Evolutionary conservation across 2,329 filamentous ascomycete species (phyloP), one percentile per base, ranked within the genome.

Genomic region (Drechslerella dactyloides): DNA sequence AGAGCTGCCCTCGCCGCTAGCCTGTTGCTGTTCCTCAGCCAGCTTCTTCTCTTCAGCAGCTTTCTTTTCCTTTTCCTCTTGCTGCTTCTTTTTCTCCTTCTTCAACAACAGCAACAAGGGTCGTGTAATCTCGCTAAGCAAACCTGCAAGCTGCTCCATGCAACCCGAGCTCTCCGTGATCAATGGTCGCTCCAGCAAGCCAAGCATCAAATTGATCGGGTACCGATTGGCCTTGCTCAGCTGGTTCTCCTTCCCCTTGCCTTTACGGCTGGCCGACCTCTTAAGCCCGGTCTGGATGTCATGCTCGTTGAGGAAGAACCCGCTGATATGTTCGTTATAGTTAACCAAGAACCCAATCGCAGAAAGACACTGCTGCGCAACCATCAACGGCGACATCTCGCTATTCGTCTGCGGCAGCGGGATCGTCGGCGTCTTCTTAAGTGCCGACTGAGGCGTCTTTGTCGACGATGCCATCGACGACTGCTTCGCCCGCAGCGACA

Each of bases 91-190:
- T 78, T 90, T 93, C 74, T 93, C 90, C 73, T 91, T 91, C 68
- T 90, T 90, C 75, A 96, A 87, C 23, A 96, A 82, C 33, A 89
- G 86, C 73, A 90, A 90, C 24, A 99, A 84, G 10, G 94, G 94
- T 64, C 89, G 84, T 0, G 94, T 99, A 63, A 97, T 91, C 74
- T 90, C 89, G 79, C 91, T 93, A 24, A 99, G 84, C 30, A 99
- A 82, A 74, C 89, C 88, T 1, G 94, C 94, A 24, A 99, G 84
- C 74, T 92, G 89, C 76, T 96, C 93, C 93, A 99, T 97, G 64
- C 96, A 93, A 5, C 88, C 85, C n/a, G 93, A 93, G 80, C 92
- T 99, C 80, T 99, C 94, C 81, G 96, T 96, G 74, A 99, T 93
- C 73, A 97, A 83, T 74, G 92, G 90, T n/a, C 94, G 90, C 78